A percentile compares a stretch with the other conserved stretches of the same genome.
Conservation (phyloP, 176 grass and related monocot species). For the Oryza meyeriana region DNA sequence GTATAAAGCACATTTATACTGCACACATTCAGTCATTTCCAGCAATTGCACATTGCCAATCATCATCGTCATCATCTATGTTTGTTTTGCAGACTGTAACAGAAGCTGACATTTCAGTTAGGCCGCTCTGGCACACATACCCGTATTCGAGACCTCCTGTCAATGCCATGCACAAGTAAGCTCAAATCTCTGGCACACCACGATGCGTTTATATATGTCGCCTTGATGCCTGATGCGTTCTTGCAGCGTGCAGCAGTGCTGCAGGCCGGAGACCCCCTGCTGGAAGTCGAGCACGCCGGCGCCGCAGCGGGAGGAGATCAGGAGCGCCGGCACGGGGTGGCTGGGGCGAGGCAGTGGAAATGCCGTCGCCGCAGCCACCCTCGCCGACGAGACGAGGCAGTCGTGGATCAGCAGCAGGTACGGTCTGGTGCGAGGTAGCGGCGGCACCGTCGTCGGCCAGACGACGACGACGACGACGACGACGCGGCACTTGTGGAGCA, state of each 20-base stretch:
- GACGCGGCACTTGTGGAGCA: not conserved
- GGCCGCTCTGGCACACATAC: conserved; percentile 42
- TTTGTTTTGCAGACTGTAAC: conserved; percentile 14
- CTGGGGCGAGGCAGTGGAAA: conserved; percentile 21
- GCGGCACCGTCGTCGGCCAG: not conserved
- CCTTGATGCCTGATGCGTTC: not conserved
- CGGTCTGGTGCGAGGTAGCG: not conserved
- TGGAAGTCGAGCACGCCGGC: conserved; percentile 18
- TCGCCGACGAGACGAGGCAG: not conserved
- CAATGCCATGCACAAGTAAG: not conserved
- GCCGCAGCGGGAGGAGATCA: conserved; percentile 13
- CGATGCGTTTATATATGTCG: not conserved
- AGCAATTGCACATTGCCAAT: not conserved
- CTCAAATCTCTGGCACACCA: not conserved
- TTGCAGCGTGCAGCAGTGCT: not conserved
- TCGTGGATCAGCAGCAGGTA: not conserved
- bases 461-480: not conserved
- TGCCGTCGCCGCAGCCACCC: no score
- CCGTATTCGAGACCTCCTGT: not conserved
- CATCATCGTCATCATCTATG: not conserved
- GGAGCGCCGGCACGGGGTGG: conserved; percentile 30
- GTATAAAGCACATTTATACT: not conserved
- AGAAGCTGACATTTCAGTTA: conserved; percentile 21
- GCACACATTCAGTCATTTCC: not conserved
- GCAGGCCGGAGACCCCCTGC: not conserved